phyloP scores from a whole-genome alignment of 345 rosid species.

The Corchorus olitorius region DNA sequence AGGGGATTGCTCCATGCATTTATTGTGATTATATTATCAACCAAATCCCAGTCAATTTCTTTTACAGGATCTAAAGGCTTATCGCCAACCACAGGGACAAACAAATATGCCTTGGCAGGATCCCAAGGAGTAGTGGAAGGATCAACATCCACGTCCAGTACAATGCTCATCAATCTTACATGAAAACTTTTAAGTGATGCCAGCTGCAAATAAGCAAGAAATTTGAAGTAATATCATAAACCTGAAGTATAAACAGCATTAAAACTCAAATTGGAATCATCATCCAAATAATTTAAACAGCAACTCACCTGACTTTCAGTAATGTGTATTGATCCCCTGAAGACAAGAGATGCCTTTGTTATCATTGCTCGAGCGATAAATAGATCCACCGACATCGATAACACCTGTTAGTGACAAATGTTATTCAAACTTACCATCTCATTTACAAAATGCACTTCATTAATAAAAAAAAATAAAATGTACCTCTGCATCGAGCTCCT shows the following conservation, averaged over 20 bases:
- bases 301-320: conserved; percentile 78
- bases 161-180: conserved; percentile 97
- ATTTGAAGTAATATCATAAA: conserved; percentile 11
- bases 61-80: conserved; percentile 59
- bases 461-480: conserved; percentile 6
- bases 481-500: conserved; percentile 99
- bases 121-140: conserved; percentile 99
- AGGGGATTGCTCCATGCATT: conserved; percentile 93
- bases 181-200: conserved; percentile 90
- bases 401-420: conserved; percentile 60
- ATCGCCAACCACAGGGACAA: conserved; percentile 87
- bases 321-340: conserved; percentile 65
- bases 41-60: conserved; percentile 87
- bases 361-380: conserved; percentile 98
- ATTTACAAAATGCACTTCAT: neutral
- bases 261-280: neutral
- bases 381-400: conserved; percentile 99
- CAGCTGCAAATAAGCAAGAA: conserved; percentile 58
- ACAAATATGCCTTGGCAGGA: conserved; percentile 97
- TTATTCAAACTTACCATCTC: conserved; percentile 14
- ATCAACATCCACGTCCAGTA: conserved; percentile 98
- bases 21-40: conserved; percentile 57
- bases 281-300: conserved; percentile 15
- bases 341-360: conserved; percentile 95
- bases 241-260: neutral